Conservation (phyloP, 768 basidiomycete genomes). For the Mycena floridula region DNA sequence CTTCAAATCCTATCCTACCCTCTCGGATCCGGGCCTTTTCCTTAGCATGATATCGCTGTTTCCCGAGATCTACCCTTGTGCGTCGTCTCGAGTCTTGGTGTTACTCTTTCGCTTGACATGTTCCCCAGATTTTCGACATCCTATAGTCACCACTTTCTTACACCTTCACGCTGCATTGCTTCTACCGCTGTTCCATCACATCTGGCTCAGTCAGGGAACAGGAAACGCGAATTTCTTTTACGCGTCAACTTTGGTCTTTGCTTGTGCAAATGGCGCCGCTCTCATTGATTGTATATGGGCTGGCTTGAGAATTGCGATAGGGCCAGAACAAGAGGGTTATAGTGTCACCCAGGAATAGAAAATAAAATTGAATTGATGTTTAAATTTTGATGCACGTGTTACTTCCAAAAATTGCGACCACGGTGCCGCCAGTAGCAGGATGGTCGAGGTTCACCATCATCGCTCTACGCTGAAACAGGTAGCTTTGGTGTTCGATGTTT, state of each 20-base stretch:
- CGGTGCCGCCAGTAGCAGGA: no score
- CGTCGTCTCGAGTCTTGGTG: constrained; percentile 21
- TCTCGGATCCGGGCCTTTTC: constrained; percentile 87
- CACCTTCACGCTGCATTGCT: constrained; percentile 82
- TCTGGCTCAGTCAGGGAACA: constrained; percentile 89
- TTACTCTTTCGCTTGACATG: constrained; percentile 2
- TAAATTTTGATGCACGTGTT: neutral
- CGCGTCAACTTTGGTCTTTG: constrained; percentile 91
- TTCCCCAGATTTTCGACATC: constrained; percentile 62
- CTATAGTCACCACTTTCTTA: constrained; percentile 76
- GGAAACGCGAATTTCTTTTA: constrained; percentile 99
- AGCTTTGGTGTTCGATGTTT: constrained; percentile 2
- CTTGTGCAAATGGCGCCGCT: constrained; percentile 79
- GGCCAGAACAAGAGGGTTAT: constrained; percentile 25
- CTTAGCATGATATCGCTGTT: constrained; percentile 75
- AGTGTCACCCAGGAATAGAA: neutral
- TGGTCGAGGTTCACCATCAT: constrained; percentile 55
- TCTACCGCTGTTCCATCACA: constrained; percentile 83
- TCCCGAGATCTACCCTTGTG: constrained; percentile 80
- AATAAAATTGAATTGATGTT: neutral
- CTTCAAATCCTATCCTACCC: constrained; percentile 89
- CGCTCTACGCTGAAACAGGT: constrained; percentile 83
- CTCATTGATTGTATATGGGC: constrained; percentile 80
- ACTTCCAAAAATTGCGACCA: neutral
- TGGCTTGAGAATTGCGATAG: constrained; percentile 71